These are phyloP conservation scores for Cadophora malorum DNA, from an alignment of 2,329 filamentous ascomycete genomes.

Conservation along the genomic window DNA sequence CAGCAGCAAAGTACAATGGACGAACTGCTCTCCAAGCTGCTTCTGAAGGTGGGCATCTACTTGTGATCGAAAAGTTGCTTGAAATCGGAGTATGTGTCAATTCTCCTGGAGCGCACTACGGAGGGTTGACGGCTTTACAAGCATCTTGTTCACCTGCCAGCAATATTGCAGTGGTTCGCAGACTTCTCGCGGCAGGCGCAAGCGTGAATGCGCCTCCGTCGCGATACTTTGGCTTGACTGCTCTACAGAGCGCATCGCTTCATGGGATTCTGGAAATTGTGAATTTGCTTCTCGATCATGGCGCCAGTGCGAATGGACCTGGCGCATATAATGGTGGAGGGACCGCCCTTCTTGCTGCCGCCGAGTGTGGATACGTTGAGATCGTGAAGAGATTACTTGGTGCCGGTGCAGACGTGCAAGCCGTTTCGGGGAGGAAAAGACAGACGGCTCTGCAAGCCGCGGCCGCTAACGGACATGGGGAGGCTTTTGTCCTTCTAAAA, in stretches of 20 bases:
- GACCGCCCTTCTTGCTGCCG: constrained; percentile 9
- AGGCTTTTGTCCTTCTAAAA: not conserved
- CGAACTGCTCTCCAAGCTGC: constrained; percentile 14
- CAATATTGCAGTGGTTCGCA: not conserved
- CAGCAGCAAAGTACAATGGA: constrained; percentile 14
- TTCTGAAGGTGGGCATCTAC: constrained; percentile 8
- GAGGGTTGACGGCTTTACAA: constrained; percentile 9
- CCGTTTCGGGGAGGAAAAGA: constrained; percentile 3
- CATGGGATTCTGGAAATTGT: constrained; percentile 11
- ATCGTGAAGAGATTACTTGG: constrained; percentile 11
- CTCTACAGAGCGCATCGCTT: constrained; percentile 9
- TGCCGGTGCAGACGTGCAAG: not conserved
- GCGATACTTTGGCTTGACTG: constrained; percentile 11
- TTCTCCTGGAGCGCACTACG: constrained; percentile 13
- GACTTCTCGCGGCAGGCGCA: constrained; percentile 2
- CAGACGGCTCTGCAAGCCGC: constrained; percentile 13
- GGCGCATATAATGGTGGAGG: constrained; percentile 9
- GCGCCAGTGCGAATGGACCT: not conserved
- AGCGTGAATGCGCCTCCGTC: constrained; percentile 10
- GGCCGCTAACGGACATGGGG: not conserved
- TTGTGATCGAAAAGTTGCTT: constrained; percentile 4
- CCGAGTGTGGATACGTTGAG: constrained; percentile 9
- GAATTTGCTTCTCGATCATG: constrained; percentile 6
- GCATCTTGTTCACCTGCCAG: constrained; percentile 13
- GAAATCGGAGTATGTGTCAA: not conserved